Conservation (phyloP, 305 asterid genomes). For the Fraxinus greggii region DNA sequence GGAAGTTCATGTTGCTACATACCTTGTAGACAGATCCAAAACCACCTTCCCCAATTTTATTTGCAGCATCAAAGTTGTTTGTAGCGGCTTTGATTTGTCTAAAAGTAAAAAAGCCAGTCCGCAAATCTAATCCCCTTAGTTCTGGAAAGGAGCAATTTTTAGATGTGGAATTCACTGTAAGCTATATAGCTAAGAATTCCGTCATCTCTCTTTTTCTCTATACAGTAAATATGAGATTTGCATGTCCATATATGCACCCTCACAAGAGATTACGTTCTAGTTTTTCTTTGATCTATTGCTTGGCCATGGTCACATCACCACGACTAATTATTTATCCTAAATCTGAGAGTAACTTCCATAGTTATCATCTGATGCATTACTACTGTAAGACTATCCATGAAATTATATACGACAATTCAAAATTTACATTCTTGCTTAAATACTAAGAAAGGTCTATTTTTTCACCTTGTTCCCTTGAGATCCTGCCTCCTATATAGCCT, state of each 20-base stretch:
- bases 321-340: background rate
- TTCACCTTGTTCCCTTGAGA: conserved; percentile 50
- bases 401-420: background rate
- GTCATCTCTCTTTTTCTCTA: background rate
- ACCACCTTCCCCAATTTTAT: conserved; percentile 36
- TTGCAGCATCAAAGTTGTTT: background rate
- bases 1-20: background rate
- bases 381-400: background rate
- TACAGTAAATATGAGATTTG: background rate
- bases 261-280: background rate
- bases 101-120: background rate
- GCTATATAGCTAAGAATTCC: background rate
- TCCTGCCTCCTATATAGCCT: conserved; percentile 33
- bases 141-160: conserved; percentile 30
- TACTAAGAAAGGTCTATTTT: background rate
- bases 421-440: background rate
- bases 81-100: background rate
- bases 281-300: background rate
- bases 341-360: background rate
- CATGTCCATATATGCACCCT: background rate
- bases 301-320: background rate
- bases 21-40: conserved; percentile 63
- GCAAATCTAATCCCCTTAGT: conserved; percentile 46
- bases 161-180: background rate
- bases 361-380: background rate